These are phyloP conservation scores for Naganishia kalamii DNA, from an alignment of 768 basidiomycete genomes.

Conservation along the genomic window DNA sequence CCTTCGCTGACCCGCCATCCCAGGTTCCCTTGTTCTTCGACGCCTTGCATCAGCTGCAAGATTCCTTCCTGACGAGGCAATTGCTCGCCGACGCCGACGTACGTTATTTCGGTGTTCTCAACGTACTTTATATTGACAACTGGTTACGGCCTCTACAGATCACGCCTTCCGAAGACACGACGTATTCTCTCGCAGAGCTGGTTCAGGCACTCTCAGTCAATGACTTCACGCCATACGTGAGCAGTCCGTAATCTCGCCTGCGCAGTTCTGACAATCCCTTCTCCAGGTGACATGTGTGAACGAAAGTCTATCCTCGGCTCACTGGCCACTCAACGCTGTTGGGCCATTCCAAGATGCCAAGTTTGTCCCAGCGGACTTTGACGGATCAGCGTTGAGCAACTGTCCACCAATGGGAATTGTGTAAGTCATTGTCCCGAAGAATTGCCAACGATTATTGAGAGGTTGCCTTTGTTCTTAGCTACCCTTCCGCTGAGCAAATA, in stretches of 20 bases:
- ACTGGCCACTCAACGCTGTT: slow-evolving; percentile 38
- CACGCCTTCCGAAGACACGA: slow-evolving; percentile 39
- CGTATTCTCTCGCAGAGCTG: slow-evolving; percentile 38
- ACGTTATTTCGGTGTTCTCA: no score
- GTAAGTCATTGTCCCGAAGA: neutral
- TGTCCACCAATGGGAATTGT: neutral
- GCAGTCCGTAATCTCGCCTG: no score
- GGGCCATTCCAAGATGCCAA: slow-evolving; percentile 36
- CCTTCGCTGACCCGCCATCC: neutral
- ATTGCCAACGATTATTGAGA: neutral
- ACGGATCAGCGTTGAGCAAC: neutral
- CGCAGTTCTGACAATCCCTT: no score
- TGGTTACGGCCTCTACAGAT: slow-evolving; percentile 37
- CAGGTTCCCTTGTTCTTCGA: slow-evolving; percentile 42
- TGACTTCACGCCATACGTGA: slow-evolving; percentile 32
- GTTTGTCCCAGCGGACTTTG: slow-evolving; percentile 25
- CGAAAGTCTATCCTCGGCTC: slow-evolving; percentile 31
- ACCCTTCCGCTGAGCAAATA: slow-evolving; percentile 4
- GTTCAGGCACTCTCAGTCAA: slow-evolving; percentile 28
- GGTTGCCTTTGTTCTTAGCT: neutral
- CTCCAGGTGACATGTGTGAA: slow-evolving; percentile 37
- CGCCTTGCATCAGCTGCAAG: slow-evolving; percentile 45
- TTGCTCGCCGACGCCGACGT: slow-evolving; percentile 40
- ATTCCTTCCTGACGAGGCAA: slow-evolving; percentile 27
- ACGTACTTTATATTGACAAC: no score